Evolutionary conservation across 1,284 basidiomycete genomes (phyloP), one percentile per base, ranked within the genome.

Genomic region (Lentinula novae-zelandiae): DNA sequence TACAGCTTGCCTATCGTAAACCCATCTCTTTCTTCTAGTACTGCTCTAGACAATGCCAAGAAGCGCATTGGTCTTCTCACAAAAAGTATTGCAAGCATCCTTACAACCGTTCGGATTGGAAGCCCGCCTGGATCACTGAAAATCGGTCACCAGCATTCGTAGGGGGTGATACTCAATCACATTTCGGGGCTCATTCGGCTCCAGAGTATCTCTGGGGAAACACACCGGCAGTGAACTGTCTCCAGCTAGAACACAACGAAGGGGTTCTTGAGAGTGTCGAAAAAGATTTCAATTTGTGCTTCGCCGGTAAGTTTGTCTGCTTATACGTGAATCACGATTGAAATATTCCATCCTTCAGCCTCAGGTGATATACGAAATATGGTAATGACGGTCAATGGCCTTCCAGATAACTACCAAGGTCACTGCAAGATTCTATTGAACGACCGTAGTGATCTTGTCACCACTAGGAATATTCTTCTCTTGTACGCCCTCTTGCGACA

Each of bases 391-490:
- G 68, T 77, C n/a, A 78, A 78, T 61, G 66, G 64, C 33, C 65
- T 78, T 10, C 76, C 77, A 9, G 65, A 63, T 20, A 64, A 69
- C 27, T 77, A 75, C 55, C 53, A 63, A 1, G 75, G 76, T 5
- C 71, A 67, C 48, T 69, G 72, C 53, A 68, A 74, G 38, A 69
- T 78, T 33, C 61, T 77, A 1, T 39, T 76, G 22, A 78, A 77
- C 64, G 72, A 75, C 52, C 62, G 58, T 31, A 72, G 76, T 56
- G 62, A 73, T 0, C 64, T 73, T 31, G 66, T 72, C 10, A 66
- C 73, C 31, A 74, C 73, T 49, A 72, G 73, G 7, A 76, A 75
- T 63, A 71, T 77, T 34, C 67, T 78, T 39, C 70, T 76, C 40
- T 70, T 78, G 42, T 50, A 33, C 42, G 40, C 27, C 38, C 36